Base-by-base conservation (phyloP, 2,329 filamentous ascomycete genomes). In the Alternaria metachromatica region DNA sequence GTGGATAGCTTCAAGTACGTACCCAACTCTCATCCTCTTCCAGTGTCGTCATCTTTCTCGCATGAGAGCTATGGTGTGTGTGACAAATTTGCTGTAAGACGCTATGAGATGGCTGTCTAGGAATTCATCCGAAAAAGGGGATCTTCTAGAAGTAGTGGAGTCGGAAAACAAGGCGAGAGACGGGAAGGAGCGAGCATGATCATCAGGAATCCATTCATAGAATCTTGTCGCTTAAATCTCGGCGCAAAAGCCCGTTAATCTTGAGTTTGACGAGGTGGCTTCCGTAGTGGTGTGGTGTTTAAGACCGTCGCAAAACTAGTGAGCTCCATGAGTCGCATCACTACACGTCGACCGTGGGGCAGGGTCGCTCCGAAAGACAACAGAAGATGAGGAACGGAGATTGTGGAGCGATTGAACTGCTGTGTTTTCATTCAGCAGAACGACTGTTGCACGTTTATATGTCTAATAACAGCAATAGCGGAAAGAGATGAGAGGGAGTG, bases 81-180 rank as follows among this genome's bases (percentile, higher is more conserved):
- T 51, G 49, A 51, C 49, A 37, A 51, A 51, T 37, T 10, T n/a
- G 12, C 30, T 51, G 49, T 15, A 33, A 37, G 18, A 51, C 13
- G 20, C 30, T 51, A 26, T 30, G 15, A 25, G 44, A 46, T 56
- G 43, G 28, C 26, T 28, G 54, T 28, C 28, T 25, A 44, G n/a
- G 44, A 57, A 41, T 21, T 33, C 28, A 30, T 41, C 55, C 55
- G 45, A 58, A 51, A 58, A 30, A 43, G 45, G 46, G 23, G 45
- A 43, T n/a, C 45, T 58, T 58, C 55, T 48, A 58, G 55, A 58
- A 58, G 55, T 46, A 51, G 55, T 58, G 55, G 55, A 43, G 55
- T 43, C 33, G 23, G 55, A 33, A 30, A 20, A 15, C 21, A 28
- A 30, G 12, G 30, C 30, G 23, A 43, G 46, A 57, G 23, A 46